phyloP scores from a whole-genome alignment of 1,284 basidiomycete genomes.

The Ceratobasidium sp. region DNA sequence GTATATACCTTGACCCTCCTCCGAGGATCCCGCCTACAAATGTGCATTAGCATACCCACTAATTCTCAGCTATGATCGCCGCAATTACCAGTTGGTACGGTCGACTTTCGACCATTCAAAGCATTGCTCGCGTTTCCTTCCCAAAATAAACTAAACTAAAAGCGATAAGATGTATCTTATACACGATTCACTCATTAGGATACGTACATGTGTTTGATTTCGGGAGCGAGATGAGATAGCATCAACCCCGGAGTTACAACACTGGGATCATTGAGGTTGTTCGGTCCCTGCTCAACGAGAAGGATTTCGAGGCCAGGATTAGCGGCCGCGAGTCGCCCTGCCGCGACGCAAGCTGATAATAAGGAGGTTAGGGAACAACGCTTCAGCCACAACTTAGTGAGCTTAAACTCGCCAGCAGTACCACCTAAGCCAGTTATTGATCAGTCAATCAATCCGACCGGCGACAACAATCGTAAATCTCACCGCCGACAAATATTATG shows the following conservation, averaged over 20 bases:
- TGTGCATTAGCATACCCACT: neutral
- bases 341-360: constrained; percentile 4
- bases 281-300: constrained; percentile 13
- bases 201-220: constrained; percentile 3
- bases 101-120: neutral
- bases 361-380: neutral
- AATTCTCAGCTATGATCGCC: neutral
- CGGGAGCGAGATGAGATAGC: neutral
- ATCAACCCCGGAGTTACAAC: constrained; percentile 7
- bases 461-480: neutral
- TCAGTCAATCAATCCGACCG: too few relatives aligned
- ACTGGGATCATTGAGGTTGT: constrained; percentile 1
- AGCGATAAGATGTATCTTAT: neutral
- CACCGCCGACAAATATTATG: constrained; percentile 29
- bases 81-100: constrained; percentile 1
- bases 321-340: neutral
- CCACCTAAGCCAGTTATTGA: neutral
- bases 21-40: neutral
- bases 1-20: constrained; percentile 12
- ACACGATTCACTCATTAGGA: too few relatives aligned
- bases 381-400: neutral
- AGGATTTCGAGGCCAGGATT: constrained; percentile 14
- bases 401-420: constrained; percentile 5
- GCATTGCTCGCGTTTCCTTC: neutral
- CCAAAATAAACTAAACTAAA: constrained; percentile 18